phyloP scores from a whole-genome alignment of 139 green algal genomes.

The Asterochloris erici region DNA sequence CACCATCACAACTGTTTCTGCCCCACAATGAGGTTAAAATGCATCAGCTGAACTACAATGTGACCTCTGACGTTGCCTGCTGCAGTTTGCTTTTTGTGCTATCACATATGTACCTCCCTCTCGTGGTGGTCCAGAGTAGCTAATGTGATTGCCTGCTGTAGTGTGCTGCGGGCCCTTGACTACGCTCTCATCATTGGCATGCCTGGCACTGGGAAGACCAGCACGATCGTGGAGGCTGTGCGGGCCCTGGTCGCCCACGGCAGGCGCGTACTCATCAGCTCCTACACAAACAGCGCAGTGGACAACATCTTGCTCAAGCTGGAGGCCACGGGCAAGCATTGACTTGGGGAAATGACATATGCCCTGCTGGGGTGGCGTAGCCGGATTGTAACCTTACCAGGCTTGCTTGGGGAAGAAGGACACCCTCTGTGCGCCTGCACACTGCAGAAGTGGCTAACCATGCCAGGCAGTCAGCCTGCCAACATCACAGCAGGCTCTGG shows the following conservation, averaged over 20 bases:
- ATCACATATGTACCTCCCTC: not conserved
- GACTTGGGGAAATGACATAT: too few species aligned
- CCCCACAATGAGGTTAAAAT: too few species aligned
- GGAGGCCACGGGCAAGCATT: not conserved
- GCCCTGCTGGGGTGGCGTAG: too few species aligned
- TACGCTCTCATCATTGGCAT: slow-evolving; percentile 89
- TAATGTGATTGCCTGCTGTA: not conserved
- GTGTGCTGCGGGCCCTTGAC: slow-evolving; percentile 1
- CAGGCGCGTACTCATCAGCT: slow-evolving; percentile 76
- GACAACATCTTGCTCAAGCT: slow-evolving; percentile 95
- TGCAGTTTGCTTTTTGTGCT: not conserved
- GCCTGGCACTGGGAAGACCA: slow-evolving; percentile 80
- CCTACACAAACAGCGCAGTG: slow-evolving; percentile 96
- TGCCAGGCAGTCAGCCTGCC: too few species aligned
- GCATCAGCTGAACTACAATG: too few species aligned
- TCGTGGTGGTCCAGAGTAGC: slow-evolving; percentile 22
- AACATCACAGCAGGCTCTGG: too few species aligned
- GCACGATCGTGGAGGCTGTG: slow-evolving; percentile 55
- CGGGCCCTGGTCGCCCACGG: slow-evolving; percentile 51
- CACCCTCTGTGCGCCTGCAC: too few species aligned
- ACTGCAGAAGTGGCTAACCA: too few species aligned
- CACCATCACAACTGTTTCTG: too few species aligned
- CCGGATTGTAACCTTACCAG: too few species aligned
- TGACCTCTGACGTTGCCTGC: not conserved
- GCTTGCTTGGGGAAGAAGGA: too few species aligned